phyloP scores from a whole-genome alignment of 2,329 filamentous ascomycete species.

The Botryotinia calthae region DNA sequence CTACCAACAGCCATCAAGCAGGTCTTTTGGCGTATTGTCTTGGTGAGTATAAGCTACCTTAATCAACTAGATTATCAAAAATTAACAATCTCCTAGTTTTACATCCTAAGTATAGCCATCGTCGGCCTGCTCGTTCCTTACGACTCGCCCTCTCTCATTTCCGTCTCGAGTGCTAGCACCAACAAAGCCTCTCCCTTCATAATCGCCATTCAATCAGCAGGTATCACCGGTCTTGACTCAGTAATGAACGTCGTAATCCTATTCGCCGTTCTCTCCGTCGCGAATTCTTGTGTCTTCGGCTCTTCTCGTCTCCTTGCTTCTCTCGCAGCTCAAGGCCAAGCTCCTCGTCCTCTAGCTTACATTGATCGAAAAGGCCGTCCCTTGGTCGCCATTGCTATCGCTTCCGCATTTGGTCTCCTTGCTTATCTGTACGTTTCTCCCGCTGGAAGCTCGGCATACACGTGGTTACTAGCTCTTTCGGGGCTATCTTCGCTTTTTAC shows the following conservation, averaged over 20 bases:
- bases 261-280: conserved; percentile 84
- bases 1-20: conserved; percentile 87
- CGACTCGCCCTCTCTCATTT: conserved; percentile 61
- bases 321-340: conserved; percentile 83
- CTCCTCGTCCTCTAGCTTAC: conserved; percentile 73
- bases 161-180: conserved; percentile 54
- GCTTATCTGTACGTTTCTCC: conserved; percentile 69
- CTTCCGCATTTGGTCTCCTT: conserved; percentile 67
- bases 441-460: conserved; percentile 58
- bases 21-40: conserved; percentile 91
- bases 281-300: conserved; percentile 89
- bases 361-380: conserved; percentile 81
- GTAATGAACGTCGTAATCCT: conserved; percentile 95
- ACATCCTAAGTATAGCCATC: conserved; percentile 76
- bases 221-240: conserved; percentile 76
- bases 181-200: conserved; percentile 85
- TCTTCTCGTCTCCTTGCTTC: conserved; percentile 87
- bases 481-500: conserved; percentile 74
- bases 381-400: conserved; percentile 66
- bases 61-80: too few species aligned
- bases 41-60: conserved; percentile 60
- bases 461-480: conserved; percentile 76
- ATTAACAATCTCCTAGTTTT: conserved; percentile 59
- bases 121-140: conserved; percentile 82
- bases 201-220: conserved; percentile 83